Percentiles rank a stretch among this genome's conserved stretches.
These are phyloP conservation scores for Penicillium corylophilum DNA, from an alignment of 2,329 filamentous ascomycete species.

Conservation along the genomic window DNA sequence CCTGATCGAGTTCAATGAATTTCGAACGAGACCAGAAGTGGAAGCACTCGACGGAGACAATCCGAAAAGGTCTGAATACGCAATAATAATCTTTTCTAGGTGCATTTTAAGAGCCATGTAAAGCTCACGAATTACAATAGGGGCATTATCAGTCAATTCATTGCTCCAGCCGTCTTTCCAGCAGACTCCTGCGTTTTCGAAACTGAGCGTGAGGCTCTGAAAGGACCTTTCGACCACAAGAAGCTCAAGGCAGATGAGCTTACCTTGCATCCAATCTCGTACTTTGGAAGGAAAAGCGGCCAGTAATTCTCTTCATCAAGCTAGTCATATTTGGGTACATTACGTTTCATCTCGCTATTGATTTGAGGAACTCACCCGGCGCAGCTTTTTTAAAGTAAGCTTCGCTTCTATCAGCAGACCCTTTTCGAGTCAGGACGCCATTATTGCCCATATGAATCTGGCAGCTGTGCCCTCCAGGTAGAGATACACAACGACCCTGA, in stretches of 20 bases:
- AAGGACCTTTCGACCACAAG: too few species aligned
- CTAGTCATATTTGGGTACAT: neutral
- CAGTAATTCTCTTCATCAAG: conserved; percentile 15
- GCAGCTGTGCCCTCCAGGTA: conserved; percentile 9
- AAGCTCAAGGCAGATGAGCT: neutral
- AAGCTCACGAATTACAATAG: too few species aligned
- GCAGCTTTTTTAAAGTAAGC: conserved; percentile 8
- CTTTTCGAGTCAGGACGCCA: conserved; percentile 2
- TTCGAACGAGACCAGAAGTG: too few species aligned
- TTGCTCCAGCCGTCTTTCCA: too few species aligned
- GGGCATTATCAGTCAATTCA: too few species aligned
- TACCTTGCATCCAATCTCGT: conserved; percentile 25
- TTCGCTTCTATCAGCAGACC: neutral
- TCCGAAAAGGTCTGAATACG: too few species aligned
- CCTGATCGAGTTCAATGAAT: too few species aligned
- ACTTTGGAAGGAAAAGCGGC: conserved; percentile 16
- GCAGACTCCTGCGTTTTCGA: too few species aligned
- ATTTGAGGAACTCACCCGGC: conserved; percentile 3
- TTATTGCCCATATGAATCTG: conserved; percentile 1
- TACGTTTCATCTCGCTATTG: neutral
- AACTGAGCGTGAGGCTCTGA: too few species aligned
- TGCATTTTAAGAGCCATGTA: too few species aligned
- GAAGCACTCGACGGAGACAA: too few species aligned
- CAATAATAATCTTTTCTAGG: too few species aligned
- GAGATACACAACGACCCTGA: conserved; percentile 5